These are phyloP conservation scores for Sphagnum contortum DNA, from an alignment of 225 moss, liverwort and hornwort species.

Conservation along the genomic window DNA sequence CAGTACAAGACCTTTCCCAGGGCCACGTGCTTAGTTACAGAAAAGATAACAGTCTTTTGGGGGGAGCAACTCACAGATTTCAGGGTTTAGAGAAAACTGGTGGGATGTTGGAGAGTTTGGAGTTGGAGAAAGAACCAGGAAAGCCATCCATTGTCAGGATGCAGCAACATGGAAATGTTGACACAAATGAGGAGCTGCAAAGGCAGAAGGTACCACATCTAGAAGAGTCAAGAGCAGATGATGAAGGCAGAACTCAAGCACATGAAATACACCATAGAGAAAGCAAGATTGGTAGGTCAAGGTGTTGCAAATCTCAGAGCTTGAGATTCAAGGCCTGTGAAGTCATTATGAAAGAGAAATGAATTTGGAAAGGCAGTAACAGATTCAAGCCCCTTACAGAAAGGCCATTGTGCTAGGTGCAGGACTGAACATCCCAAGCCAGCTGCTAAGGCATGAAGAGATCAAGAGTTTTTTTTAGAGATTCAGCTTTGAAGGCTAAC, in stretches of 20 bases:
- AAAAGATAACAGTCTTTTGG: too few relatives aligned
- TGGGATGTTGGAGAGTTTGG: neutral
- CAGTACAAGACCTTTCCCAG: slow-evolving; percentile 10
- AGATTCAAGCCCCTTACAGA: slow-evolving; percentile 8
- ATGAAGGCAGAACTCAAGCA: neutral
- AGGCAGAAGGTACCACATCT: neutral
- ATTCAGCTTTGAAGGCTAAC: neutral
- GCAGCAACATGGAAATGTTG: slow-evolving; percentile 3
- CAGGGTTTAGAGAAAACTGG: slow-evolving; percentile 2
- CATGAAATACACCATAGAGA: slow-evolving; percentile 6
- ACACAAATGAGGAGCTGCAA: neutral
- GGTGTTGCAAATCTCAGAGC: slow-evolving; percentile 1
- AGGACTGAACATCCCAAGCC: slow-evolving; percentile 9
- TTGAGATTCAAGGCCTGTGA: slow-evolving; percentile 4
- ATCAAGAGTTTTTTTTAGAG: slow-evolving; percentile 4
- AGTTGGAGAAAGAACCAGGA: neutral
- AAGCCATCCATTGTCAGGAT: neutral
- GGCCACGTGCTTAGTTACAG: slow-evolving; percentile 4
- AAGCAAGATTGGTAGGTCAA: slow-evolving; percentile 14
- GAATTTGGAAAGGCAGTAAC: slow-evolving; percentile 12
- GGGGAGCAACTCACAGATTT: slow-evolving; percentile 7
- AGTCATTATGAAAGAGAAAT: slow-evolving; percentile 9
- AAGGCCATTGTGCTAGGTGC: slow-evolving; percentile 4
- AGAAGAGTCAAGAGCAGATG: neutral
- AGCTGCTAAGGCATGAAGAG: slow-evolving; percentile 11